Base-by-base conservation (phyloP, 495 filamentous ascomycete species). In the Aspergillus haitiensis region DNA sequence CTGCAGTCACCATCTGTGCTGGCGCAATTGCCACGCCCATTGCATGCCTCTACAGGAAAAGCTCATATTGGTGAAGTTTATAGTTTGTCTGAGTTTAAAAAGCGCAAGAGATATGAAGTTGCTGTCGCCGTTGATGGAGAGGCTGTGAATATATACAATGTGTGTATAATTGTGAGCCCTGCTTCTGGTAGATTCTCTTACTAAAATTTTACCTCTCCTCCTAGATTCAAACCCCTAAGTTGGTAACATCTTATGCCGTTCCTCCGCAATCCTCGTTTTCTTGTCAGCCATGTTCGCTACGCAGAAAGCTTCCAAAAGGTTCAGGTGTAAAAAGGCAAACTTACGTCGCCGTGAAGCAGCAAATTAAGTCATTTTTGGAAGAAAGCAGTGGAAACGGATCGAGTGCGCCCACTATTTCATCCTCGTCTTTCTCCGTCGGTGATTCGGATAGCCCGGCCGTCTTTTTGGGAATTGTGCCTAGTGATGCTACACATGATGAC, bases 111-210 rank as follows among this genome's bases (percentile, higher is more conserved):
- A 63, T 80, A 83, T 65, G 95, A 99, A 73, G 73, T 98, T 55
- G 89, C 83, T 11, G 85, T 94, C 8, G 90, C 89, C 8, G 85
- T 97, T 66, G 92, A 99, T 75, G 92, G 92, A 56, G 92, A 97
- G 68, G 88, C 90, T 12, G 81, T 97, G 12, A 94, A 92, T 69
- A 85, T 99, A 49, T 97, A 97, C 75, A 88, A 97, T 81, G 93
- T 98, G 74, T 60, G 81, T 42, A 3, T 32, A 2, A 27, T 27
- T 27, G 18, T 13, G 13, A 27, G 11, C 15, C 52, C 7, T 35
- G 5, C 5, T 6, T 2, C n/a, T 7, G 7, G n/a, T 9, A 13
- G 35, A 7, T 18, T 16, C n/a, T 12, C 12, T 6, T n/a, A 15
- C 15, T 53, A 61, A 40, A 5, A 0, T 6, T 7, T n/a, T 31